Evolutionary conservation across 148 eudicot genomes (phyloP), one percentile per base, ranked within the genome.

Genomic region (Salicornia ramosissima): DNA sequence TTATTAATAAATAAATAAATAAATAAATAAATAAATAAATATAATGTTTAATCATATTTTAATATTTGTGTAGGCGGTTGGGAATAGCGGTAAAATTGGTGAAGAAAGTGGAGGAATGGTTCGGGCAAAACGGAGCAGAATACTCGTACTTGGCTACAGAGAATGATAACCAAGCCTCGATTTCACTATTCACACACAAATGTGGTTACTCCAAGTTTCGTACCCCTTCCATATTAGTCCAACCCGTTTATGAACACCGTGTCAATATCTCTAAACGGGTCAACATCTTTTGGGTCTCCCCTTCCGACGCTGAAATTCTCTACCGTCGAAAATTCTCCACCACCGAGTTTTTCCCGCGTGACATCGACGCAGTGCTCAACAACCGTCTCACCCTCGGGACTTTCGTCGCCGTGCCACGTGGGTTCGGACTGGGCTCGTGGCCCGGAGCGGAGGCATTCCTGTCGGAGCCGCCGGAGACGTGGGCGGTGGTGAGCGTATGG

Each of bases 61-160:
- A 66, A 28, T 31, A 21, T 25, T 58, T 61, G 15, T n/a, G 26
- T 76, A 94, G 99, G 88, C 71, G 97, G 65, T 78, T 86, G 99
- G 95, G 96, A 29, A 83, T 94, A 29, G 99, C 90, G 10, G 40
- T 77, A 66, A 81, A 90, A 67, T 80, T 94, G 26, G 96, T 94
- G 58, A 47, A 65, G 6, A 76, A 77, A 69, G 72, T 94, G 55
- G 99, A 94, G 70, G 83, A 84, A 1, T 94, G 99, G 99, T 94
- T 90, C 73, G 59, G 54, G 52, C 77, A 80, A 34, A 94, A 83
- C 42, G 93, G 96, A 2, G 97, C 85, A 0, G 88, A 94, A 43
- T 94, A 94, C 66, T 82, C 97, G 0, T 94, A 90, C 79, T 79
- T 90, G 6, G 99, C 99, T 0, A 94, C 99, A 0, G 99, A 94